Base-by-base conservation (phyloP, 2,329 filamentous ascomycete genomes). In the Parasarocladium wereldwijsianum region DNA sequence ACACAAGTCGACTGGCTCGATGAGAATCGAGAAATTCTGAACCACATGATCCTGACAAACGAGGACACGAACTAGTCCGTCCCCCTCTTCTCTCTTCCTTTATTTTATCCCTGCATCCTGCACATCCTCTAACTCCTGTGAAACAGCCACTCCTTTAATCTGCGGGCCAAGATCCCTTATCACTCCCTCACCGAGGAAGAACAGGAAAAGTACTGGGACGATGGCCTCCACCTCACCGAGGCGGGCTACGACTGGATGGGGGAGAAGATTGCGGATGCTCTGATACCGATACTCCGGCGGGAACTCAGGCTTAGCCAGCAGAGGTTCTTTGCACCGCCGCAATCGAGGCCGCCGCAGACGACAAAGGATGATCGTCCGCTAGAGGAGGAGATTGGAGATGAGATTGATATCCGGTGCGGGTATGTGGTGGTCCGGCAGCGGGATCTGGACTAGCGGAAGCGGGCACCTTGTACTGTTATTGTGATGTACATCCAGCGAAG, bases 191-290 rank as follows among this genome's bases (percentile, higher is more conserved):
- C 56, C 2, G 47, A 57, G 6, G 43, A 52, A 1, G 58, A 67
- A 33, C 55, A 58, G 14, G 37, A 52, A 2, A 52, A 50, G 33
- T 66, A 70, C 40, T 78, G 71, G 69, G 60, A 71, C 37, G 73
- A 79, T 48, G 60, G 59, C 12, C 38, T 77, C 14, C 73, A 79
- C 49, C 55, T 76, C 8, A 66, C 63, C 1, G 47, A 54, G 0
- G 57, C 54, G 6, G 74, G 74, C 6, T 78, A 79, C 52, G 61
- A 75, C 42, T 52, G 67, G 40, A 69, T 79, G 57, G 74, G 73
- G 2, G 54, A 60, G 22, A 56, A 64, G 33, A 55, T 78, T 29
- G 72, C 63, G 26, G 56, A 62, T 15, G 57, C 52, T 17, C 46
- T 78, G 8, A 51, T 69, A 26, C 53, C 58, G 17, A 50, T 74